Conservation (phyloP, 1,139 yeast species). For the Candida smagusa region DNA sequence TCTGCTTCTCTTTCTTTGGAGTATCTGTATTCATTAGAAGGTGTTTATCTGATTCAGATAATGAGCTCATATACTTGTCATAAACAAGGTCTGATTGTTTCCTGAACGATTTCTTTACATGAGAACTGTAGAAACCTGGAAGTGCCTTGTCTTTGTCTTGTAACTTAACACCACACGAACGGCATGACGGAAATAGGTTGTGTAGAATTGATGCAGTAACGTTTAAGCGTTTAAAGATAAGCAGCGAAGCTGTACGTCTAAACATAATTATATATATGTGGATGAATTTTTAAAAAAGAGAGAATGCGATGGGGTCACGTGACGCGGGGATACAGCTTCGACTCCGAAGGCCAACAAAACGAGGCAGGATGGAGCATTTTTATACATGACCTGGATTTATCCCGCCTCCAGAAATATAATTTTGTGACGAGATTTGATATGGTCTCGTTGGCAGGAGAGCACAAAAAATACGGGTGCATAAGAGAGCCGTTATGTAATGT, state of each 20-base stretch:
- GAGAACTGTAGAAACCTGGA: conserved; percentile 39
- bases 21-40: not conserved
- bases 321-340: not conserved
- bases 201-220: conserved; percentile 9
- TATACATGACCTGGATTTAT: too few relatives aligned
- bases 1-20: conserved; percentile 9
- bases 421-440: too few relatives aligned
- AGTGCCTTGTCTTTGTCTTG: conserved; percentile 33
- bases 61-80: too few relatives aligned
- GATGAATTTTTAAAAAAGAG: too few relatives aligned
- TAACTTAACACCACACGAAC: conserved; percentile 53
- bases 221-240: conserved; percentile 3
- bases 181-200: conserved; percentile 17
- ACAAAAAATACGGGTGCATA: conserved; percentile 3
- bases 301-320: not conserved
- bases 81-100: too few relatives aligned
- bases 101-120: too few relatives aligned
- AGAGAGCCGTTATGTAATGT: conserved; percentile 6
- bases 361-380: not conserved
- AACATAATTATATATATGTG: conserved; percentile 1
- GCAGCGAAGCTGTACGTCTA: not conserved
- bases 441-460: not conserved
- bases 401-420: too few relatives aligned
- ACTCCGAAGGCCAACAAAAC: not conserved
- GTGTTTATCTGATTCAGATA: too few relatives aligned